Evolutionary conservation across 495 filamentous ascomycete genomes (phyloP).

Genomic region (Penicillium paradoxum): DNA sequence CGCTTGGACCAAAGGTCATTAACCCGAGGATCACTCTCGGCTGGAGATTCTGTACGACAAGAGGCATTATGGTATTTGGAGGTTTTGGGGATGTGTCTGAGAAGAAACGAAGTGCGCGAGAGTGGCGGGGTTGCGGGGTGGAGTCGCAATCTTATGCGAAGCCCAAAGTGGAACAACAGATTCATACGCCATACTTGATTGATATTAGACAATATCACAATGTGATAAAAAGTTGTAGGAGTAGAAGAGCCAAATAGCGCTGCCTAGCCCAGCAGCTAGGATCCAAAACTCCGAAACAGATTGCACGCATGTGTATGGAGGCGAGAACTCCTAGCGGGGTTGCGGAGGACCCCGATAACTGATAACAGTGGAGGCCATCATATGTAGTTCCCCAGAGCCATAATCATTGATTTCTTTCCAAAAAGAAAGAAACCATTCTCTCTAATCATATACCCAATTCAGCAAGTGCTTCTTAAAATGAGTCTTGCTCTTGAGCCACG

Average conservation of each 20-base stretch:
- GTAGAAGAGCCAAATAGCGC: no score
- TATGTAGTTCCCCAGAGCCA: not conserved
- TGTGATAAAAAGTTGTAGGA: no score
- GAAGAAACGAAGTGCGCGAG: not conserved
- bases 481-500: not conserved
- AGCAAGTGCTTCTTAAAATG: not conserved
- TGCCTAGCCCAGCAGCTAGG: not conserved
- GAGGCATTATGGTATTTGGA: constrained; percentile 41
- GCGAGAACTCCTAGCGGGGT: not conserved
- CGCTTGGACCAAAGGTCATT: constrained; percentile 56
- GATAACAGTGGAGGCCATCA: constrained; percentile 12
- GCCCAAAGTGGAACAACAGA: not conserved
- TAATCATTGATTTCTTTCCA: not conserved
- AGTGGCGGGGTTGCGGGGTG: constrained; percentile 13
- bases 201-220: not conserved
- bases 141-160: not conserved
- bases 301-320: not conserved
- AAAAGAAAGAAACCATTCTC: not conserved
- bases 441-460: not conserved
- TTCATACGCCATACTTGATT: not conserved
- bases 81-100: not conserved
- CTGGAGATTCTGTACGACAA: constrained; percentile 47
- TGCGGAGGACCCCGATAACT: constrained; percentile 18
- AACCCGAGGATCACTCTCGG: constrained; percentile 55
- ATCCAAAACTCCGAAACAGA: not conserved